Base-by-base conservation (phyloP, 2,329 filamentous ascomycete genomes). In the Pestalotiopsis sp. region DNA sequence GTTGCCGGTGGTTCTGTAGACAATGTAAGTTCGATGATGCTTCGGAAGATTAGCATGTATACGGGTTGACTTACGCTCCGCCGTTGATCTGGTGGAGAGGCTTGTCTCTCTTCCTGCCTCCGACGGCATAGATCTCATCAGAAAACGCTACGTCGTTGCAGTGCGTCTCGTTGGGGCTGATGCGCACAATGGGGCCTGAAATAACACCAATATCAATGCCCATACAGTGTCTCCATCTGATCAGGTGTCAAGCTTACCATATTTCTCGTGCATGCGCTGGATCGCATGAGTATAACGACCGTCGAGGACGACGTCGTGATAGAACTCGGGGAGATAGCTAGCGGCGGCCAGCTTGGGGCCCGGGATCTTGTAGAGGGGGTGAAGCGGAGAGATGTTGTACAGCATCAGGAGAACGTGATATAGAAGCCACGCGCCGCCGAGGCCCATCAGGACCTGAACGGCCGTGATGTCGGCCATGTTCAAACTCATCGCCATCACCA, bases 331-430 rank as follows among this genome's bases (percentile, higher is more conserved):
- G 1, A 77, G 67, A 45, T 80, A 80, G 5, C 76, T 79, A 3
- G 73, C 75, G 1, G 79, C 79, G 1, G 81, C 78, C 0, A 82
- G 64, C 67, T 72, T 79, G 0, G 80, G 80, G 0, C 81, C 81
- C 4, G 81, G 81, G 23, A 83, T 77, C 7, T 73, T 71, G 69
- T 71, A 72, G 20, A 83, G 70, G 1, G 80, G 81, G 63, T 83
- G 81, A 17, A 82, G 70, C 2, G 80, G 78, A 1, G 81, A 82
- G 63, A 83, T 71, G 66, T 82, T 82, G 71, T 82, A 82, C 0
- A 78, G 20, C 0, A 72, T 74, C 17, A 75, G 65, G 7, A 76
- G 13, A 4, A 80, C 3, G 4, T 76, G 72, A 68, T 80, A 81
- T 1, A 64, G 66, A 12, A 80, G 17, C 76, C 76, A 80, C 1